Evolutionary conservation across 2,329 filamentous ascomycete species (phyloP), one percentile per base, ranked within the genome.

Genomic region (Myriosclerotinia duriaeana): DNA sequence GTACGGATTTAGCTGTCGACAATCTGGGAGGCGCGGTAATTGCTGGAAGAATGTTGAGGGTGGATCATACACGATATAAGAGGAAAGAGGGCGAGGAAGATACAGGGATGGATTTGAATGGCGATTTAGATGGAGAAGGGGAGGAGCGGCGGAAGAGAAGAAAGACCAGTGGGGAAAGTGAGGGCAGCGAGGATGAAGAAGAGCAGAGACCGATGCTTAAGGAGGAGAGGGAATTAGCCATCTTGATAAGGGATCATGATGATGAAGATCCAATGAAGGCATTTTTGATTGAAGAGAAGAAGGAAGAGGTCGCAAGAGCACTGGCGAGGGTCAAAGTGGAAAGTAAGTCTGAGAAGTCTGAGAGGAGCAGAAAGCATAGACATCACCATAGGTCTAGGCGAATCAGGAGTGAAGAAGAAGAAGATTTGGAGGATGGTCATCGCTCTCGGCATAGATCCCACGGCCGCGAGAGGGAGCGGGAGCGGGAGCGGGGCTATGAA

Each of bases 201-300:
- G 75, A 75, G 66, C 77, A 76, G 63, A 80, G 90, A 67, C 89
- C 89, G 1, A 78, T 91, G 80, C 78, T 97, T 14, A 89, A 87
- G 68, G 93, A 97, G 75, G 93, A 98, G 79, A 81, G 82, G 65
- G 93, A 98, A 76, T 79, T 98, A 60, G 86, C 87, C 61, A 84
- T 87, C 54, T 77, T 98, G 66, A 87, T 96, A 63, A 81, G 85
- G 64, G 88, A 94, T 20, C 90, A 96, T 70, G 95, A 98, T 71
- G 93, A 97, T 34, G 94, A 98, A 69, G 95, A 99, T 77, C 95
- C 95, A 0, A 99, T 99, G 95, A 97, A 97, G 79, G 87, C 87
- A 48, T 97, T 91, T 73, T 77, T 98, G 70, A 87, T 97, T 62
- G 86, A 94, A 70, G 90, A 96, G 79, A 97, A 98, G 84, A 93